Evolutionary conservation across 2,329 filamentous ascomycete species (phyloP).

Genomic region (Elsinoe batatas): DNA sequence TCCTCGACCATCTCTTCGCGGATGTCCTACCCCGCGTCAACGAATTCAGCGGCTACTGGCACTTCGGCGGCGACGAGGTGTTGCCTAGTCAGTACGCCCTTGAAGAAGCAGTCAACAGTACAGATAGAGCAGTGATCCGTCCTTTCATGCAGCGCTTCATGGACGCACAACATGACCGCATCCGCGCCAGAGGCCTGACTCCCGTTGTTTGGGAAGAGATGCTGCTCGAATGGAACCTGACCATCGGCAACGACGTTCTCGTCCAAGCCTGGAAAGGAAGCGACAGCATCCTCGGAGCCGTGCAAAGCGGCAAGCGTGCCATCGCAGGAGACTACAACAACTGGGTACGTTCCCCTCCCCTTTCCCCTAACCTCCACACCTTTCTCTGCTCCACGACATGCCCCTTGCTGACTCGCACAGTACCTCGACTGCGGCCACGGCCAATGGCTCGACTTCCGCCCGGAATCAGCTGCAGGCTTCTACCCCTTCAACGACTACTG

Average conservation of each 20-base stretch:
- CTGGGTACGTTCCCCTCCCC: slow-evolving; percentile 49
- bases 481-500: slow-evolving; percentile 78
- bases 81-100: slow-evolving; percentile 65
- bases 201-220: slow-evolving; percentile 88
- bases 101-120: slow-evolving; percentile 62
- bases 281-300: slow-evolving; percentile 50
- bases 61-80: slow-evolving; percentile 81
- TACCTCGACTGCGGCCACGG: slow-evolving; percentile 79
- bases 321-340: slow-evolving; percentile 68
- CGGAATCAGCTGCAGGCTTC: slow-evolving; percentile 40
- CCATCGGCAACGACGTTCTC: slow-evolving; percentile 58
- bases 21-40: slow-evolving; percentile 64
- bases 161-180: slow-evolving; percentile 55
- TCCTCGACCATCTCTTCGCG: slow-evolving; percentile 61
- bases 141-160: slow-evolving; percentile 73
- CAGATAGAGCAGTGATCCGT: slow-evolving; percentile 53
- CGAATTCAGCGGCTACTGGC: slow-evolving; percentile 66
- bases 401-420: too few relatives aligned
- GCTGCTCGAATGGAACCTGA: slow-evolving; percentile 66
- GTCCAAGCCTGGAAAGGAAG: slow-evolving; percentile 70
- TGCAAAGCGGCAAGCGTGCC: slow-evolving; percentile 56
- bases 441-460: slow-evolving; percentile 64
- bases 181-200: slow-evolving; percentile 54
- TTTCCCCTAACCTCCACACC: neutral
- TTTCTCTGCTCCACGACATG: too few relatives aligned